Evolutionary conservation across 2,329 filamentous ascomycete genomes (phyloP), one percentile per base, ranked within the genome.

Genomic region (Alternaria sp.): DNA sequence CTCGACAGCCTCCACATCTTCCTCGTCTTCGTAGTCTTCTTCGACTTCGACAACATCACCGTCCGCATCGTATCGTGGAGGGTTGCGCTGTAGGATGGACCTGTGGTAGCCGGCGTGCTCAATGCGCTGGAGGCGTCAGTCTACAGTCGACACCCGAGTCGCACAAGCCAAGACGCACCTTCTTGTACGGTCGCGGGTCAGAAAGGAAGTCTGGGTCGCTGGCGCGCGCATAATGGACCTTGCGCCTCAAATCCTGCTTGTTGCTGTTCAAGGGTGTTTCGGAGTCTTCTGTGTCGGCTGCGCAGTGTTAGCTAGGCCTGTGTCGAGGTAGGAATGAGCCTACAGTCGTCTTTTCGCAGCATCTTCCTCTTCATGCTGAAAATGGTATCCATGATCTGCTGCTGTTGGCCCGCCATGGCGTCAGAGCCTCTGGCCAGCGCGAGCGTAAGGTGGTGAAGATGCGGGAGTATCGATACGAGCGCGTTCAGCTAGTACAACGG

Each of bases 241-340:
- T 87, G 78, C 89, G 91, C 83, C 94, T 92, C 49, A 95, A 84
- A 78, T 94, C 95, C 79, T 93, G 88, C 65, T 91, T 91, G 75
- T 92, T 89, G 79, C 94, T 94, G 61, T 89, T 90, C 71, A 87
- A 87, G 71, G 87, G 85, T 64, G 89, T 86, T 71, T 93, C 89
- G 58, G 88, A 87, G 64, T 89, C 89, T 79, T 95, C 92, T 62
- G 91, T 92, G 77, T 94, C 92, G 66, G 93, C 92, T 94, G 80
- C 43, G 28, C 21, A 26, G 10, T 14, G 65, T 77, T 53, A 77
- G 74, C 63, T 14, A 57, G 43, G 37, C 37, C 41, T 15, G 41
- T 20, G 54, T n/a, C 14, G 30, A 49, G 43, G 51, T 15, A n/a
- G 33, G 26, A 21, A 30, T 23, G 45, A 21, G 8, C 74, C 53